These are phyloP conservation scores for Syncephalastrum racemosum DNA, from an alignment of 371 early-diverging fungal genomes.

Conservation along the genomic window DNA sequence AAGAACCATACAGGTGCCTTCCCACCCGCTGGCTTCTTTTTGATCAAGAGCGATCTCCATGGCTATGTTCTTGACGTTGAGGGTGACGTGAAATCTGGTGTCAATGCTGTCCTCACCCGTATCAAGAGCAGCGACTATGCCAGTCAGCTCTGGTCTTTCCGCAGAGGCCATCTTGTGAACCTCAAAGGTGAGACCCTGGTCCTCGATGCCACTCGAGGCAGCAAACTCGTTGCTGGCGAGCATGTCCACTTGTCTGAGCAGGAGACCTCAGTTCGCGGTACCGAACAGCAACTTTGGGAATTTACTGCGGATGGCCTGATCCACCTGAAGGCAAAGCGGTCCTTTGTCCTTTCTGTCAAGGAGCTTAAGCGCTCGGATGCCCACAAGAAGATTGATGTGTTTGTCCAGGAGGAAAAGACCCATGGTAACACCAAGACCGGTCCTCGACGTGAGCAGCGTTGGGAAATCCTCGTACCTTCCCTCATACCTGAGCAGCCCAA, in stretches of 20 bases:
- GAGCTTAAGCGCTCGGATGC: constrained; percentile 27
- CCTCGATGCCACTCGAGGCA: constrained; percentile 30
- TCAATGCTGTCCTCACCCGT: constrained; percentile 27
- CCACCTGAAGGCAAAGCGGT: constrained; percentile 27
- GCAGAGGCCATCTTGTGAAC: constrained; percentile 49
- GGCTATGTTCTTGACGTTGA: constrained; percentile 42
- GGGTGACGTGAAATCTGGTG: constrained; percentile 22
- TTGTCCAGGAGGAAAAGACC: constrained; percentile 34
- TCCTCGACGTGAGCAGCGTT: constrained; percentile 41
- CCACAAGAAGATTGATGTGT: constrained; percentile 30
- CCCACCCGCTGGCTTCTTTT: constrained; percentile 43
- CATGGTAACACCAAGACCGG: constrained; percentile 26
- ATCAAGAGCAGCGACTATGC: constrained; percentile 39
- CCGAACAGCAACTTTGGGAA: constrained; percentile 42
- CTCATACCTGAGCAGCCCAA: constrained; percentile 32
- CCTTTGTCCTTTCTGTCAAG: constrained; percentile 37
- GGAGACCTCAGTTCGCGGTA: constrained; percentile 11
- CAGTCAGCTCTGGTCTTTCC: constrained; percentile 54
- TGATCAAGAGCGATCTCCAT: constrained; percentile 45
- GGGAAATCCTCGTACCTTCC: constrained; percentile 43
- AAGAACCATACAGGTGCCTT: constrained; percentile 28
- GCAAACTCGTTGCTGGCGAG: constrained; percentile 25
- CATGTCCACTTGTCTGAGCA: constrained; percentile 27
- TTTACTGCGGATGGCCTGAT: constrained; percentile 28
- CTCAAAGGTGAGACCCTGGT: constrained; percentile 38